Conservation (phyloP, 768 basidiomycete genomes). For the Chlorophyllum brunneum region DNA sequence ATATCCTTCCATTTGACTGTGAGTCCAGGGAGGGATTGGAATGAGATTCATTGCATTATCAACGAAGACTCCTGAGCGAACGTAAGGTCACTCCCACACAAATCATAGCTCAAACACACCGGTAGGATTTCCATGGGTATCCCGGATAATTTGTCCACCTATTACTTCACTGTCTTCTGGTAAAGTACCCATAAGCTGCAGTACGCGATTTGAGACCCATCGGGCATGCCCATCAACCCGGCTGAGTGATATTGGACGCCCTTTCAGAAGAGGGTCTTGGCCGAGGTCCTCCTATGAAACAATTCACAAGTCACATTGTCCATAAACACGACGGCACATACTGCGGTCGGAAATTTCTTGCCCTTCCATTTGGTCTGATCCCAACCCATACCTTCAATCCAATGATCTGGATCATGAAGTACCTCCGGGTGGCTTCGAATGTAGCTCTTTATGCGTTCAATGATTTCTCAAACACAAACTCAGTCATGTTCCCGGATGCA, state of each 20-base stretch:
- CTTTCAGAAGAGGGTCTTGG: constrained; percentile 59
- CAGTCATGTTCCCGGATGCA: neutral
- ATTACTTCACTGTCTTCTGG: constrained; percentile 49
- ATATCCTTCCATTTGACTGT: constrained; percentile 52
- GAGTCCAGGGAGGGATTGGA: constrained; percentile 58
- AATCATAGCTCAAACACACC: constrained; percentile 33
- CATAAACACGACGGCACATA: constrained; percentile 26
- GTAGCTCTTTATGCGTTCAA: constrained; percentile 55
- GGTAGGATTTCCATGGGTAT: constrained; percentile 59
- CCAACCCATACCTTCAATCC: constrained; percentile 92
- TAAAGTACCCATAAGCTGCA: constrained; percentile 59
- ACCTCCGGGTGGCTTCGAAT: constrained; percentile 57
- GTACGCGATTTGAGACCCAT: constrained; percentile 79
- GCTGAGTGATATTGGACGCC: constrained; percentile 66
- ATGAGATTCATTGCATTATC: constrained; percentile 87
- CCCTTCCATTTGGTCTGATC: constrained; percentile 81
- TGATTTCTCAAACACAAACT: constrained; percentile 43
- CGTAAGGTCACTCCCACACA: neutral
- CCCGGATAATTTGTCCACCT: constrained; percentile 75
- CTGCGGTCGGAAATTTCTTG: constrained; percentile 67
- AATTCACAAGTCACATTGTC: neutral
- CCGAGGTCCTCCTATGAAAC: constrained; percentile 64
- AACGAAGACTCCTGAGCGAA: constrained; percentile 61
- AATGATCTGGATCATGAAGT: constrained; percentile 45
- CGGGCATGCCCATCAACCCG: constrained; percentile 83